Evolutionary conservation across 306 rosid genomes (phyloP), one percentile per base, ranked within the genome.

Genomic region (Hippophae rhamnoides): DNA sequence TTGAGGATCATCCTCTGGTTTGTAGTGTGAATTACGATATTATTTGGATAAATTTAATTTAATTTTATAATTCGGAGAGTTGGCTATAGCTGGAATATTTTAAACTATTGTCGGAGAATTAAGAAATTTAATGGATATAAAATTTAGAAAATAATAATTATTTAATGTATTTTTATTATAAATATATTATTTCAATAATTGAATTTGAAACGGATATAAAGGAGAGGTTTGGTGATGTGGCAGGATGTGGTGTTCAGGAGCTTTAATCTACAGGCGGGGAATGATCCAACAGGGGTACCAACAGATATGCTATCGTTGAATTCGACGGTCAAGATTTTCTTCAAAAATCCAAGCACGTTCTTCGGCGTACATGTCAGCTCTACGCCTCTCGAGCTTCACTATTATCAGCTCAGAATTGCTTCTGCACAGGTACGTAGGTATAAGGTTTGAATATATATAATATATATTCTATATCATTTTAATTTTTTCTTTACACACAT

Each of bases 291-390:
- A 0, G 98, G 98, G 3, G 95, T 92, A 1, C 56, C 89, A 50
- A 92, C 98, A 4, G 92, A 92, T 58, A 77, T 92, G 95, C 63
- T 92, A 55, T 68, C 96, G 47, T 13, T 92, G 71, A 92, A 92
- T 54, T 85, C 98, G 43, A 92, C 96, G 81, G 95, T 92, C 25
- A 80, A 68, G 78, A 81, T 92, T 9, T 25, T 54, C 7, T 92
- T 83, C 75, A 78, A 60, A 54, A 92, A 92, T 59, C 89, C 87
- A 0, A 95, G 76, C 13, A 83, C 96, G 3, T 92, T 92, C 68
- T 92, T 87, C 74, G 95, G 95, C 40, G 83, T 85, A 65, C 98
- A 92, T 54, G 98, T 87, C 83, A 81, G 81, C 43, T 77, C 86
- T 0, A 83, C 86, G 2, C 96, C 93, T 7, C 54, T 92, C 50